Base-by-base conservation (phyloP, 2,329 filamentous ascomycete genomes). In the Ascocoryne sarcoides region DNA sequence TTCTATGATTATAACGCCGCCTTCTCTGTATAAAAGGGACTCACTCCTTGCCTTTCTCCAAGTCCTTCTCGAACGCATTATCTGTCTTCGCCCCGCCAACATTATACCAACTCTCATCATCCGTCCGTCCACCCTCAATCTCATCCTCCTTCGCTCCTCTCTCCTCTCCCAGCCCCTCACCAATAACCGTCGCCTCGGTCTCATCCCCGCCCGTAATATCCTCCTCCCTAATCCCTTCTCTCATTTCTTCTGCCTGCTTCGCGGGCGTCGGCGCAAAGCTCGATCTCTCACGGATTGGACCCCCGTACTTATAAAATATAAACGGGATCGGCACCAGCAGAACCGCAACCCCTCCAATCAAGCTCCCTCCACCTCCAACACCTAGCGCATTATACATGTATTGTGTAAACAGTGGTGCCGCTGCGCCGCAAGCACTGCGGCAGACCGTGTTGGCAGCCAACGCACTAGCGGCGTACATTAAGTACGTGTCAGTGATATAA, bases 391-490 rank as follows among this genome's bases (percentile, higher is more conserved):
- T 53, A 42, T 61, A 63, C 60, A 63, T 62, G 10, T 65, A 62
- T 0, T 68, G 61, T 0, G 77, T 79, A 9, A 76, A 77, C 2
- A 83, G 62, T 0, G 79, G 79, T 1, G 82, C 68, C 0, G 76
- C 61, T 4, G 79, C 80, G 9, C 79, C 83, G 45, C 82, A 79
- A 4, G 70, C 65, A 7, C 70, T 76, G n/a, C 82, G 67, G 36
- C 70, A 67, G 40, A 76, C 76, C 30, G 66, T 74, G 29, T 81
- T 78, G 1, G 79, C 79, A 1, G 79, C 77, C 56, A 82, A 66
- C 1, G 79, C 66, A 16, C 57, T 61, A 2, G 65, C 65, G 5
- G 66, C 61, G 36, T 64, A 64, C 32, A 57, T 58, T 10, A 59
- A 55, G 44, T 68, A 70, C 10, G 57, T 59, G 43, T 67, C 63